phyloP scores from a whole-genome alignment of 352 stramenopile genomes.

The Albugo candida region DNA sequence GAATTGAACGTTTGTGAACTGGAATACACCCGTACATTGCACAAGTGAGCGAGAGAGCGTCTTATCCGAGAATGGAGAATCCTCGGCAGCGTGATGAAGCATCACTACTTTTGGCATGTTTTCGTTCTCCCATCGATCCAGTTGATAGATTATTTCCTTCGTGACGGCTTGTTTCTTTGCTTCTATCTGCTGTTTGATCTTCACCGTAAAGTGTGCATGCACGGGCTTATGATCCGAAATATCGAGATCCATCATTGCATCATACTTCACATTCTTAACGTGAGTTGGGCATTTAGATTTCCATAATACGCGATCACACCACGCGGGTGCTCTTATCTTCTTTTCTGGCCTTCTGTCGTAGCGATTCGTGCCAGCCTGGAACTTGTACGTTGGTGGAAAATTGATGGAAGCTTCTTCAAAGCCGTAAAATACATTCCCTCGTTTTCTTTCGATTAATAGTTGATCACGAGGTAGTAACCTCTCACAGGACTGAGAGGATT shows the following conservation, averaged over 20 bases:
- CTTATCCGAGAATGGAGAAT: conserved; percentile 9
- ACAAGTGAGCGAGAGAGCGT: neutral
- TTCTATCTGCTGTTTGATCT: conserved; percentile 84
- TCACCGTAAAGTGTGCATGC: conserved; percentile 78
- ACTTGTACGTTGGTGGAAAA: conserved; percentile 96
- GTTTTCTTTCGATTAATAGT: conserved; percentile 44
- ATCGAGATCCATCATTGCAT: conserved; percentile 73
- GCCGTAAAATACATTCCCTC: conserved; percentile 58
- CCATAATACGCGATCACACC: conserved; percentile 84
- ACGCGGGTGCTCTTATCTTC: conserved; percentile 95
- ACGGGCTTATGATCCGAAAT: conserved; percentile 99
- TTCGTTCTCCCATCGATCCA: conserved; percentile 94
- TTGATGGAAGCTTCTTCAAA: conserved; percentile 83
- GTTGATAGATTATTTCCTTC: conserved; percentile 83
- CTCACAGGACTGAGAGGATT: conserved; percentile 18
- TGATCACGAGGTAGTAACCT: conserved; percentile 27
- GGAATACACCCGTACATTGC: conserved; percentile 27
- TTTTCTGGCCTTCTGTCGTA: conserved; percentile 98
- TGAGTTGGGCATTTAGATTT: conserved; percentile 30
- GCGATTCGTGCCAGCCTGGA: conserved; percentile 84
- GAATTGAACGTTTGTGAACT: conserved; percentile 46
- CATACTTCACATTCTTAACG: conserved; percentile 70
- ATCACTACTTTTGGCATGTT: conserved; percentile 86
- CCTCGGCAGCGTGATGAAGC: conserved; percentile 12
- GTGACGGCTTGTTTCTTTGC: conserved; percentile 81